Percentiles rank a stretch among this genome's conserved stretches.
These are phyloP conservation scores for Phaeosphaeria sp. DNA, from an alignment of 2,329 filamentous ascomycete species.

Conservation along the genomic window DNA sequence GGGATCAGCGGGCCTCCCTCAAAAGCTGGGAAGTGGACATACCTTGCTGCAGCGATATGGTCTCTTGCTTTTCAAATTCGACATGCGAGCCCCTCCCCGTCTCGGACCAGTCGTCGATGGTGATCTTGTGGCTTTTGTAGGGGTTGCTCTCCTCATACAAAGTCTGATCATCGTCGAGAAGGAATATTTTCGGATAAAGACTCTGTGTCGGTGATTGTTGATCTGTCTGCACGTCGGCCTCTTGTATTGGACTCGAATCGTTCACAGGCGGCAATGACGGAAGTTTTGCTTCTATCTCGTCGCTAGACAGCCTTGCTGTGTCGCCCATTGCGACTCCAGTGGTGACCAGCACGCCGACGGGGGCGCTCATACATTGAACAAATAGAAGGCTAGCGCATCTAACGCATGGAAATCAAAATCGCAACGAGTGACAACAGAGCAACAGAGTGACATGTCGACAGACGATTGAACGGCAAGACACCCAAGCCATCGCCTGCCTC, in stretches of 20 bases:
- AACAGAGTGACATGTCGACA: too few relatives aligned
- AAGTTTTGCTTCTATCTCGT: too few relatives aligned
- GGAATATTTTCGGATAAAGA: not conserved
- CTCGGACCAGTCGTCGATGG: slow-evolving; percentile 19
- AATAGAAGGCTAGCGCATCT: too few relatives aligned
- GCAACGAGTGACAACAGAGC: too few relatives aligned
- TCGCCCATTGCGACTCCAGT: not conserved
- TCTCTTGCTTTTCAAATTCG: slow-evolving; percentile 19
- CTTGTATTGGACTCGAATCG: too few relatives aligned
- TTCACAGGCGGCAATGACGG: too few relatives aligned
- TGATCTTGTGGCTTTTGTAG: not conserved
- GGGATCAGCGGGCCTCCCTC: not conserved
- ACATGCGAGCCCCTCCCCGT: slow-evolving; percentile 25
- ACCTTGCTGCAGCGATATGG: slow-evolving; percentile 20
- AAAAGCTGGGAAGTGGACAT: not conserved
- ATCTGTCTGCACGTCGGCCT: not conserved
- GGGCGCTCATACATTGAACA: too few relatives aligned
- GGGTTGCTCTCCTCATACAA: not conserved
- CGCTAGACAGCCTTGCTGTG: not conserved
- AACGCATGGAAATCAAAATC: too few relatives aligned
- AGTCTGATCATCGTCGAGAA: not conserved
- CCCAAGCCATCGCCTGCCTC: not conserved
- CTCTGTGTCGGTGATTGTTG: not conserved
- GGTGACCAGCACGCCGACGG: not conserved
- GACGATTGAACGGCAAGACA: too few relatives aligned